phyloP scores from a whole-genome alignment of 768 basidiomycete species.

The Tulasnella sp. region DNA sequence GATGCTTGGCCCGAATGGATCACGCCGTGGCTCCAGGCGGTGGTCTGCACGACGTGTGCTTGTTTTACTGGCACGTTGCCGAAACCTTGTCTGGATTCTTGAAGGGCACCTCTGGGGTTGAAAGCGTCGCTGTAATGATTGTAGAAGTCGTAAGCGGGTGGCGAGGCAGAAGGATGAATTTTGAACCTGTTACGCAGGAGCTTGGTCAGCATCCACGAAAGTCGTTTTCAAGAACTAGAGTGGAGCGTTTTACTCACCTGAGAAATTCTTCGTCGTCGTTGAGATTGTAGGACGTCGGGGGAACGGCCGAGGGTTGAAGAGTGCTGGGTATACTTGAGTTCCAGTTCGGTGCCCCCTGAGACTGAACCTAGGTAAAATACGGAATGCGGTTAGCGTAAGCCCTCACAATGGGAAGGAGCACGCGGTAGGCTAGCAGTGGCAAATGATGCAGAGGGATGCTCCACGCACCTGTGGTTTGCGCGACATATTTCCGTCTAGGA shows the following conservation, averaged over 20 bases:
- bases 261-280: background rate
- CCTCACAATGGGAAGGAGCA: background rate
- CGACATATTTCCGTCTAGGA: conserved; percentile 15
- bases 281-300: background rate
- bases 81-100: background rate
- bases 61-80: background rate
- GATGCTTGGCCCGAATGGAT: background rate
- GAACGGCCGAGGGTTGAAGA: background rate
- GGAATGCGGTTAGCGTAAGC: background rate
- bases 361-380: background rate
- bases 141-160: background rate
- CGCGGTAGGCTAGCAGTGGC: background rate
- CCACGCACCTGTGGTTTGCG: conserved; percentile 13
- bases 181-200: background rate
- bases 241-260: background rate
- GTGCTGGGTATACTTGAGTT: background rate
- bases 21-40: background rate
- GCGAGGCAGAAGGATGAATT: background rate
- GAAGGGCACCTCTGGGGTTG: background rate
- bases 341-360: background rate
- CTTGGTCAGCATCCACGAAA: background rate
- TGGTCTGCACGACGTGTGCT: background rate
- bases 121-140: background rate
- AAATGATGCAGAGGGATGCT: background rate
- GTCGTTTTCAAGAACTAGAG: background rate